These are phyloP conservation scores for Phaeotremella fagi DNA, from an alignment of 768 basidiomycete genomes.

Conservation along the genomic window DNA sequence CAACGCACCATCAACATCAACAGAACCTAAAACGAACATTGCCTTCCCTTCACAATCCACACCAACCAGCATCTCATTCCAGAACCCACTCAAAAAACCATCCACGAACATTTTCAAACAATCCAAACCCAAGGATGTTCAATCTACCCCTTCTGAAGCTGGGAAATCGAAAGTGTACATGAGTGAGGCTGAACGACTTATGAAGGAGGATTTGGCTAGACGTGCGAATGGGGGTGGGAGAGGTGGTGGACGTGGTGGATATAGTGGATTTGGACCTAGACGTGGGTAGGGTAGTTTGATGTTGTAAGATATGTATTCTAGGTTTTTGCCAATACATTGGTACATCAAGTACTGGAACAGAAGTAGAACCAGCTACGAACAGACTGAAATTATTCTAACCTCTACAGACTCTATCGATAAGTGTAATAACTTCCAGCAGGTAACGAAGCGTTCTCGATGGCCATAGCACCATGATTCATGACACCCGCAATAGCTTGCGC, in stretches of 20 bases:
- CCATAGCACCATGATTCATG: no score
- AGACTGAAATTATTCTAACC: no score
- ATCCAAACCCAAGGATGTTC: constrained; percentile 53
- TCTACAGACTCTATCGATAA: no score
- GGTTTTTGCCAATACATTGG: no score
- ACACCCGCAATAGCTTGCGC: no score
- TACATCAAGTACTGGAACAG: no score
- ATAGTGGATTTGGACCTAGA: constrained; percentile 34
- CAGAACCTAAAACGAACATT: not conserved
- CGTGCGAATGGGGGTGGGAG: constrained; percentile 52
- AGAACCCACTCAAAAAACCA: constrained; percentile 42
- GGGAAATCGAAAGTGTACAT: constrained; percentile 59
- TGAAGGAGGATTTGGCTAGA: constrained; percentile 84
- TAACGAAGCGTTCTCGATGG: no score
- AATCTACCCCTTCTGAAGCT: constrained; percentile 25
- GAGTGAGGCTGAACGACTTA: constrained; percentile 78
- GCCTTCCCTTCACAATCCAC: constrained; percentile 54
- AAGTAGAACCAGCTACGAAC: no score
- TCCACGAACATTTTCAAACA: constrained; percentile 56
- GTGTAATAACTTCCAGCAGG: no score
- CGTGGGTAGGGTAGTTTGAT: no score
- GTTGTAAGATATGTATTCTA: no score
- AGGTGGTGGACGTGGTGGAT: constrained; percentile 19
- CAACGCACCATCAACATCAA: constrained; percentile 28
- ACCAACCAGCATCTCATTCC: constrained; percentile 7